Conservation (phyloP, 2,329 filamentous ascomycete genomes). For the Botrytis deweyae region DNA sequence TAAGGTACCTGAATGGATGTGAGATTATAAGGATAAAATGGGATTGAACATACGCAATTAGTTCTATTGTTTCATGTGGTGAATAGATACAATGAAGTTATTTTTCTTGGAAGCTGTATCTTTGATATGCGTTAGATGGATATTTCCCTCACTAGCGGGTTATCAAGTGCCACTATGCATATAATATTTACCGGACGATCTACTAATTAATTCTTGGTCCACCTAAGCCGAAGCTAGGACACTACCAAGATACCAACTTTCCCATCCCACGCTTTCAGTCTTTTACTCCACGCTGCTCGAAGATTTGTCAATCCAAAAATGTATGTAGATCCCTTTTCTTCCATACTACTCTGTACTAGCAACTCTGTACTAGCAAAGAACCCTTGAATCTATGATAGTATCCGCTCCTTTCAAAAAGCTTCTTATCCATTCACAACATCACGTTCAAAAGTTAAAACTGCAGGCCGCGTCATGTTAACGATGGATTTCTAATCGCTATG, state of each 20-base stretch:
- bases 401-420: not conserved
- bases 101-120: not conserved
- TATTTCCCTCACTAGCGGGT: not conserved
- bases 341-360: not conserved
- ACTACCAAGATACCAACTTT: not conserved
- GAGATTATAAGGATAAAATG: not conserved
- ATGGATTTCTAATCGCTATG: not conserved
- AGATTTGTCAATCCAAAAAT: not conserved
- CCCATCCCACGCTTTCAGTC: not conserved
- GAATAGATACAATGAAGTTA: not conserved
- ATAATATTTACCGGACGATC: not conserved
- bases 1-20: not conserved
- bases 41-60: not conserved
- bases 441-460: not conserved
- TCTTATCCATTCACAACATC: not conserved
- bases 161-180: not conserved
- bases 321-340: not conserved
- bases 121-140: not conserved
- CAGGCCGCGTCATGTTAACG: slow-evolving; percentile 7
- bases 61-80: no score
- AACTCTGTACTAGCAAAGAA: not conserved
- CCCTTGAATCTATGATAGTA: not conserved
- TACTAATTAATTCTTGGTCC: not conserved
- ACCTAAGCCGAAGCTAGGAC: not conserved
- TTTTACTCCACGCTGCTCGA: not conserved